These are phyloP conservation scores for Ophiosphaerella herpotricha DNA, from an alignment of 2,329 filamentous ascomycete species.

Conservation along the genomic window DNA sequence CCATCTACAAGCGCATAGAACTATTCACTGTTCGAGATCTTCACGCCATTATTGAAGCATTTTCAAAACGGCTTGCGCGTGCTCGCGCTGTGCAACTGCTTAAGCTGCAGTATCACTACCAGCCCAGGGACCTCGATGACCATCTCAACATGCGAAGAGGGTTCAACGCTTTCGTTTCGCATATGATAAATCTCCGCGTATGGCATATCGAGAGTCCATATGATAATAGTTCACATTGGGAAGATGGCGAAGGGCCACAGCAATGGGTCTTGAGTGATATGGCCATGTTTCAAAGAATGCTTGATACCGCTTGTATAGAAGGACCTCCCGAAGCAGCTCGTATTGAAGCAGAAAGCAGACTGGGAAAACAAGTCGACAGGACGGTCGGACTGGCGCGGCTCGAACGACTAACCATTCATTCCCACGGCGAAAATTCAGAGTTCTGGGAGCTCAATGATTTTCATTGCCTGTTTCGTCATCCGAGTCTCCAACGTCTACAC, in stretches of 20 bases:
- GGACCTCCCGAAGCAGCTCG: constrained; percentile 17
- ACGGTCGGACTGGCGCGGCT: constrained; percentile 33
- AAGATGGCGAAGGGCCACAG: constrained; percentile 20
- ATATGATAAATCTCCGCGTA: constrained; percentile 37
- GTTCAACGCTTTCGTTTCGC: constrained; percentile 35
- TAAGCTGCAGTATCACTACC: constrained; percentile 38
- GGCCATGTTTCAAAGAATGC: constrained; percentile 32
- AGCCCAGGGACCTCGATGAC: constrained; percentile 17
- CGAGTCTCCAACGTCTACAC: constrained; percentile 37
- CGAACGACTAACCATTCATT: constrained; percentile 39
- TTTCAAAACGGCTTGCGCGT: constrained; percentile 29
- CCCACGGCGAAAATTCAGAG: constrained; percentile 36
- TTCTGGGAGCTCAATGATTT: constrained; percentile 40
- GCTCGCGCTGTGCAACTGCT: constrained; percentile 37
- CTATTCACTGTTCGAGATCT: constrained; percentile 33
- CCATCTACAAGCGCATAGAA: constrained; percentile 38
- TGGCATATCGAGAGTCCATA: constrained; percentile 45
- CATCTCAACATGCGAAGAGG: constrained; percentile 24
- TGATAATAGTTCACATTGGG: constrained; percentile 39
- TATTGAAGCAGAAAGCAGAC: constrained; percentile 14
- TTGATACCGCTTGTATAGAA: constrained; percentile 32
- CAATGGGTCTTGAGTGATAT: constrained; percentile 42
- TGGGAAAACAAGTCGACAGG: constrained; percentile 16
- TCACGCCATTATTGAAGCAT: constrained; percentile 29
- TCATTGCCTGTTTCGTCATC: constrained; percentile 43